A percentile compares a stretch with the other conserved stretches of the same genome.
These are phyloP conservation scores for Santalum album DNA, from an alignment of 164 flowering plant genomes.

Conservation along the genomic window DNA sequence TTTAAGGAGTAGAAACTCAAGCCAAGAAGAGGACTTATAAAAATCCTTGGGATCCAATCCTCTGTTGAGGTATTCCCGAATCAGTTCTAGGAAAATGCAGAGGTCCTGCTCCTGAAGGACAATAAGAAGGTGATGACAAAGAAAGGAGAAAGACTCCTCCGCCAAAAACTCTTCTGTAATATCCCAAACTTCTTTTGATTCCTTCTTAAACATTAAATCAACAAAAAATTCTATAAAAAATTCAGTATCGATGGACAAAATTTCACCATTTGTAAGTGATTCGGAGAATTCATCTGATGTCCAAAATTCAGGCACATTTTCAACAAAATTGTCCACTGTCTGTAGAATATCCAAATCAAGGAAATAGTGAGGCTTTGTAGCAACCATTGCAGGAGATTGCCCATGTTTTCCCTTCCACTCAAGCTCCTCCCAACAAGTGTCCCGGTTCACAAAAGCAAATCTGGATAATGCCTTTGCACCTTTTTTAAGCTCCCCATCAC, in stretches of 20 bases:
- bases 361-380: conserved; percentile 95
- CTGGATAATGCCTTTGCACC: conserved; percentile 86
- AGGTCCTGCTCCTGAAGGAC: conserved; percentile 61
- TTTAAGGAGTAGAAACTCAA: conserved; percentile 46
- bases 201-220: conserved; percentile 64
- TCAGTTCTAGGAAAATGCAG: conserved; percentile 28
- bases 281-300: conserved; percentile 79
- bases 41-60: conserved; percentile 16
- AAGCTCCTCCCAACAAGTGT: conserved; percentile 96
- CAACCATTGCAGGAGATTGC: conserved; percentile 95
- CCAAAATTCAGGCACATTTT: conserved; percentile 94
- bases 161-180: conserved; percentile 44
- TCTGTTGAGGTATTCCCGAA: conserved; percentile 26
- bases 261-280: conserved; percentile 71
- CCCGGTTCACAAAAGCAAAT: conserved; percentile 82
- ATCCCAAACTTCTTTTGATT: conserved; percentile 62
- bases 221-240: conserved; percentile 60
- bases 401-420: conserved; percentile 98
- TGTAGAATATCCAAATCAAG: conserved; percentile 77
- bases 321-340: conserved; percentile 83
- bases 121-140: conserved; percentile 70
- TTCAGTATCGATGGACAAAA: conserved; percentile 45
- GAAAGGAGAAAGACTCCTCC: conserved; percentile 56
- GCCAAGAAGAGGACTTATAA: conserved; percentile 35
- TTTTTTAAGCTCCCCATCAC: conserved; percentile 49